Evolutionary conservation across 169 alveolate genomes (phyloP), one percentile per base, ranked within the genome.

Genomic region (Plasmodium inui): DNA sequence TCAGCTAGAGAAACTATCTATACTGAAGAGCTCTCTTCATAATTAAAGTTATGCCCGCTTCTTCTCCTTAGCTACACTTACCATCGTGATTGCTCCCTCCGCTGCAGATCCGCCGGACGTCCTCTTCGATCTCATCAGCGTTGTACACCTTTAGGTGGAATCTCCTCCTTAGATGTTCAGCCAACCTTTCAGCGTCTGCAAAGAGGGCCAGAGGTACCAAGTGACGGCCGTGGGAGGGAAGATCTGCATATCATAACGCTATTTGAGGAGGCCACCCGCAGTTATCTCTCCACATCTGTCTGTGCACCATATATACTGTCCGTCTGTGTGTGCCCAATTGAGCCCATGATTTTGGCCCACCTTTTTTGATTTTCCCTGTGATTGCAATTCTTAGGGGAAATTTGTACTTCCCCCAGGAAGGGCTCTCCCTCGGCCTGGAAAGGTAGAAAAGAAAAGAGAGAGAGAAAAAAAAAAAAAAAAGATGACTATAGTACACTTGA

Each of bases 281-380:
- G 61, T 50, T 50, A 17, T 50, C 19, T 50, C 22, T 50, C 61
- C 61, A 7, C 61, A 2, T 50, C 8, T 50, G 57, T 14, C 17
- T 46, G 57, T 1, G 19, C 57, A 12, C 7, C 19, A 12, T 46
- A 3, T 14, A 10, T 41, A 9, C 53, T 41, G 17, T 41, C 57
- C 57, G 3, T 44, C 12, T 46, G 6, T 12, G 61, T 50, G 22
- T 50, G 61, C 61, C 61, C 5, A 50, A 50, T 17, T 50, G 61
- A 50, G 14, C 22, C 22, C 61, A 50, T 50, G 12, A 7, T 50
- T 17, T 50, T 50, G 61, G 22, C 61, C 26, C 26, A 79, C 94
- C 94, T 34, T 30, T 89, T 80, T 89, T 89, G 41, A 89, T 89
- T 67, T 89, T 89, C 26, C 94, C 94, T 2, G 94, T 89, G 17